Evolutionary conservation across 257 asterid species (phyloP).

Genomic region (Leonotis leonurus): DNA sequence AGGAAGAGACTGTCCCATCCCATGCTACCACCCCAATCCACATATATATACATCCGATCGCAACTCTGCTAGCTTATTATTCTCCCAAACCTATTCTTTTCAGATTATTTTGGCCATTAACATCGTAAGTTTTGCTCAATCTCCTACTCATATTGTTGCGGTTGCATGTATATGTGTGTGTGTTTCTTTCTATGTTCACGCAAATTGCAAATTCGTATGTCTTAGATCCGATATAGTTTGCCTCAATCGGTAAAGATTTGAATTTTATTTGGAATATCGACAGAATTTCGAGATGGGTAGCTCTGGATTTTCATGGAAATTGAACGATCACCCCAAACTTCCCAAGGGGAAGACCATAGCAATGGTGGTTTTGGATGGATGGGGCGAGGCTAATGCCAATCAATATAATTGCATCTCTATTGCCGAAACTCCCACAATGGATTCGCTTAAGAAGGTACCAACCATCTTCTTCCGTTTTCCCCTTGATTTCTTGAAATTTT

Average conservation of each 20-base stretch:
- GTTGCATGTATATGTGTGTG: background rate
- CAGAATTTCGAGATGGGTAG: constrained; percentile 47
- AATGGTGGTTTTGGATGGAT: constrained; percentile 85
- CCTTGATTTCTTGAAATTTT: background rate
- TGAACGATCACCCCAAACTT: constrained; percentile 81
- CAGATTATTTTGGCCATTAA: background rate
- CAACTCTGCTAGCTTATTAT: background rate
- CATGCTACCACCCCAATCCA: too few relatives aligned
- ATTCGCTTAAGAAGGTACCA: constrained; percentile 81
- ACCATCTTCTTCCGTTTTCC: too few relatives aligned
- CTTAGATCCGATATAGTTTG: constrained; percentile 19
- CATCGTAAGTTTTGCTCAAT: background rate
- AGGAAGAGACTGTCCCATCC: too few relatives aligned
- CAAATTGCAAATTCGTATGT: background rate
- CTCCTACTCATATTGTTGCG: background rate
- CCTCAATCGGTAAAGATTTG: constrained; percentile 12
- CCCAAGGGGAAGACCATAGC: constrained; percentile 83
- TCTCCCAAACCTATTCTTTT: background rate
- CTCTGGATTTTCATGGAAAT: constrained; percentile 75
- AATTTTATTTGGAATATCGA: background rate
- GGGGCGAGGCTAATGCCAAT: constrained; percentile 91
- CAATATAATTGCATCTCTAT: constrained; percentile 84
- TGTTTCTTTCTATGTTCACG: background rate
- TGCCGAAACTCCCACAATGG: constrained; percentile 97
- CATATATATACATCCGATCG: constrained; percentile 5